Conservation (phyloP, 2,329 filamentous ascomycete genomes). For the Aulographum hederae region DNA sequence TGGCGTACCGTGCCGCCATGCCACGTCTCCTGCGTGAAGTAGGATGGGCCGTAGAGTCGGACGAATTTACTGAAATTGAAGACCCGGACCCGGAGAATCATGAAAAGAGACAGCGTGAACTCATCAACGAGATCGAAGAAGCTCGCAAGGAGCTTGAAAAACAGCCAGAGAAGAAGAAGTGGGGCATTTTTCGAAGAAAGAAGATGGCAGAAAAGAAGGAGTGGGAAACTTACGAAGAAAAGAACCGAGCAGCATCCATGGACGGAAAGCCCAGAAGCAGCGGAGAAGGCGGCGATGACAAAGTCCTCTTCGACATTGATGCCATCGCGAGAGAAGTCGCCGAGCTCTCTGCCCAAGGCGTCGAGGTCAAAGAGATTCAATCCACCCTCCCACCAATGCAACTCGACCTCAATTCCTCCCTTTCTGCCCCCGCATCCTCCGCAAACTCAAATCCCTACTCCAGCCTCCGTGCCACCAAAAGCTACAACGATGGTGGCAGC, state of each 20-base stretch:
- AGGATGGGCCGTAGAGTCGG: conserved; percentile 79
- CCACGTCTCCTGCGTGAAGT: conserved; percentile 70
- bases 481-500: conserved; percentile 7
- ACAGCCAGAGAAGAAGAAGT: conserved; percentile 47
- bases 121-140: conserved; percentile 94
- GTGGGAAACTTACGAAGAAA: conserved; percentile 87
- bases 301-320: conserved; percentile 83
- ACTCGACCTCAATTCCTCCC: conserved; percentile 26
- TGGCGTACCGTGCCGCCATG: conserved; percentile 92
- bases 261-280: no score
- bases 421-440: conserved; percentile 1
- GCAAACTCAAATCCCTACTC: neutral
- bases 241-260: conserved; percentile 22
- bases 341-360: conserved; percentile 56
- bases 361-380: conserved; percentile 62
- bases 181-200: conserved; percentile 61
- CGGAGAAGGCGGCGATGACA: conserved; percentile 15
- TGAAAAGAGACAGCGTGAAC: conserved; percentile 65
- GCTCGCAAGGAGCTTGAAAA: conserved; percentile 72
- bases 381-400: conserved; percentile 85
- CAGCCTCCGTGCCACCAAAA: conserved; percentile 3
- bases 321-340: conserved; percentile 56
- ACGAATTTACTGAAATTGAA: conserved; percentile 92
- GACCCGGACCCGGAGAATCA: conserved; percentile 95
- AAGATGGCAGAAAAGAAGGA: conserved; percentile 60